Percentiles rank a stretch among this genome's conserved stretches.
phyloP scores from a whole-genome alignment of 1,284 basidiomycete genomes.

The Amylostereum chailletii region DNA sequence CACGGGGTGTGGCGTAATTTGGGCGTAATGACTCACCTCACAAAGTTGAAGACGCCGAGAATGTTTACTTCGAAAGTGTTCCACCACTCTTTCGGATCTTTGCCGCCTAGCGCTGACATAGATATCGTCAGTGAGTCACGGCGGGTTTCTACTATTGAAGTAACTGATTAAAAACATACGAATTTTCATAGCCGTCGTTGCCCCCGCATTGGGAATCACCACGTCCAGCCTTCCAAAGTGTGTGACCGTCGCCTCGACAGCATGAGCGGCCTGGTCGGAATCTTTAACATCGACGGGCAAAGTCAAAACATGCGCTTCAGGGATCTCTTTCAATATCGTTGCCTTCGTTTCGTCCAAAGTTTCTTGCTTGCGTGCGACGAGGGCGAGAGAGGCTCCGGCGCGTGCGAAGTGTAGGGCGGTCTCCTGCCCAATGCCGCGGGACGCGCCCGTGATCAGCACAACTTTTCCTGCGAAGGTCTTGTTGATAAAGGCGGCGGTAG shows the following conservation, averaged over 20 bases:
- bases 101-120: background rate
- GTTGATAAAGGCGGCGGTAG: background rate
- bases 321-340: background rate
- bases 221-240: constrained; percentile 10
- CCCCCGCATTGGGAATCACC: constrained; percentile 9
- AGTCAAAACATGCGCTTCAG: background rate
- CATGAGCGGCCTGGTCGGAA: constrained; percentile 1
- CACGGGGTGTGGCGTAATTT: no score
- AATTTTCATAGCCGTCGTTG: background rate
- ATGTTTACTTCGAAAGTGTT: background rate
- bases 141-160: no score
- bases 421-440: constrained; percentile 14
- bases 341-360: constrained; percentile 7
- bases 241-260: constrained; percentile 6
- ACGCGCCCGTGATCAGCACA: constrained; percentile 17
- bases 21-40: background rate
- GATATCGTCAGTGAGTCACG: no score
- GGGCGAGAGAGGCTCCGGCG: constrained; percentile 6
- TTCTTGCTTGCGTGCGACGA: constrained; percentile 1
- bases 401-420: constrained; percentile 3
- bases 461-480: constrained; percentile 8
- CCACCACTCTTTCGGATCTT: background rate
- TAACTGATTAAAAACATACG: background rate
- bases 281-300: constrained; percentile 1
- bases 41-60: background rate